These are phyloP conservation scores for Phytophthora citrophthora DNA, from an alignment of 352 stramenopile species.

Conservation along the genomic window DNA sequence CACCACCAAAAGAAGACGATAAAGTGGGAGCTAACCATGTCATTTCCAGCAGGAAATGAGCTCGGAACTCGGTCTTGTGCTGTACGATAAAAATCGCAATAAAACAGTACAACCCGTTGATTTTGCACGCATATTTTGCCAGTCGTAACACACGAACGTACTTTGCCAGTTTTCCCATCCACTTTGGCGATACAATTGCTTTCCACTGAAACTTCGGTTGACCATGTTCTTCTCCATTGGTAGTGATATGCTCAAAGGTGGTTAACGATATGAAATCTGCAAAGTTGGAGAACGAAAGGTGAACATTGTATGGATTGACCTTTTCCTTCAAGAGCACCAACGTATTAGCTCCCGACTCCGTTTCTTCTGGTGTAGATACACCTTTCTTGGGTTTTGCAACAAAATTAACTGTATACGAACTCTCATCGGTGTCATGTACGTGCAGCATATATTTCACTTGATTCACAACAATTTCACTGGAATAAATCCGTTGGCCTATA, in stretches of 20 bases:
- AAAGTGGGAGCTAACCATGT: slow-evolving; percentile 14
- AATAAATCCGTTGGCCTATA: slow-evolving; percentile 38
- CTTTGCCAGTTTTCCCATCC: slow-evolving; percentile 43
- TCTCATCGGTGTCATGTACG: slow-evolving; percentile 37
- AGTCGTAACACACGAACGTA: slow-evolving; percentile 60
- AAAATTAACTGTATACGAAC: slow-evolving; percentile 35
- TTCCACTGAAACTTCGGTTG: not conserved
- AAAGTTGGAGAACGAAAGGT: slow-evolving; percentile 51
- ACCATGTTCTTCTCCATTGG: too few relatives aligned
- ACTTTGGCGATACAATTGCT: slow-evolving; percentile 34
- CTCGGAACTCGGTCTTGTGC: slow-evolving; percentile 65
- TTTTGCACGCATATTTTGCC: slow-evolving; percentile 46
- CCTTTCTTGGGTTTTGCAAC: slow-evolving; percentile 15
- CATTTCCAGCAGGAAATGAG: slow-evolving; percentile 56
- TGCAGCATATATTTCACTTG: slow-evolving; percentile 16
- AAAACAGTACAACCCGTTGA: slow-evolving; percentile 46
- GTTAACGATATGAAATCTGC: slow-evolving; percentile 47
- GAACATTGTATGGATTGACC: slow-evolving; percentile 59
- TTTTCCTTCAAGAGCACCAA: slow-evolving; percentile 43
- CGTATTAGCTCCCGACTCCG: not conserved
- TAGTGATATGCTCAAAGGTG: slow-evolving; percentile 21
- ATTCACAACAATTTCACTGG: slow-evolving; percentile 38
- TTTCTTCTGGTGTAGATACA: not conserved
- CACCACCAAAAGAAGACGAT: slow-evolving; percentile 6
- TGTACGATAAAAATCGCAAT: slow-evolving; percentile 55